A percentile compares a stretch with the other conserved stretches of the same genome.
Evolutionary conservation across 805 yeast species (phyloP).

Genomic region (Candida verbasci): DNA sequence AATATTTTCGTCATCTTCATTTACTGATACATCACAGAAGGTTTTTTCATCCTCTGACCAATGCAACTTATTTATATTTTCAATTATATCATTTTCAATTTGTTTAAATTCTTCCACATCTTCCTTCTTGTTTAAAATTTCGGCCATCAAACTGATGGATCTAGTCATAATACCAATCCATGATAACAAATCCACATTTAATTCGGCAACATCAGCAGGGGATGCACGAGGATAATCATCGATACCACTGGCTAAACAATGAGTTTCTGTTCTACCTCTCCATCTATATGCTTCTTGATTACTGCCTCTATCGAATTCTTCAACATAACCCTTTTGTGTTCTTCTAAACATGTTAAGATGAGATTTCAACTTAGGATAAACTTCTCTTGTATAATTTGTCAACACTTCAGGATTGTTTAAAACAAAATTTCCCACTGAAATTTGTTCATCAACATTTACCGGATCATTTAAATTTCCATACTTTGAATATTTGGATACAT

Average conservation of each 20-base stretch:
- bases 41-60: conserved; percentile 67
- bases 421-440: conserved; percentile 47
- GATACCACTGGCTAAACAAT: conserved; percentile 87
- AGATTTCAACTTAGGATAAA: conserved; percentile 70
- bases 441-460: conserved; percentile 13
- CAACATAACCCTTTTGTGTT: conserved; percentile 73
- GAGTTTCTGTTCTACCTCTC: conserved; percentile 85
- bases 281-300: conserved; percentile 74
- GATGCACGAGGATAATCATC: conserved; percentile 92
- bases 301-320: conserved; percentile 59
- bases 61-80: conserved; percentile 68
- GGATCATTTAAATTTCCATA: conserved; percentile 28
- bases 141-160: conserved; percentile 72
- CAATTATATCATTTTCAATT: conserved; percentile 53
- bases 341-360: conserved; percentile 84
- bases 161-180: conserved; percentile 95
- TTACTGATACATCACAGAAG: conserved; percentile 81
- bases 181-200: conserved; percentile 81
- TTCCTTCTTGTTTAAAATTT: conserved; percentile 49
- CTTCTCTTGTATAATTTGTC: conserved; percentile 49
- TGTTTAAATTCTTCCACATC: conserved; percentile 53
- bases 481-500: conserved; percentile 10
- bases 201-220: conserved; percentile 80
- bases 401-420: conserved; percentile 57
- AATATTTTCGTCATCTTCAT: conserved; percentile 61